phyloP scores from a whole-genome alignment of 148 eudicot genomes.

The Nyssa sinensis region DNA sequence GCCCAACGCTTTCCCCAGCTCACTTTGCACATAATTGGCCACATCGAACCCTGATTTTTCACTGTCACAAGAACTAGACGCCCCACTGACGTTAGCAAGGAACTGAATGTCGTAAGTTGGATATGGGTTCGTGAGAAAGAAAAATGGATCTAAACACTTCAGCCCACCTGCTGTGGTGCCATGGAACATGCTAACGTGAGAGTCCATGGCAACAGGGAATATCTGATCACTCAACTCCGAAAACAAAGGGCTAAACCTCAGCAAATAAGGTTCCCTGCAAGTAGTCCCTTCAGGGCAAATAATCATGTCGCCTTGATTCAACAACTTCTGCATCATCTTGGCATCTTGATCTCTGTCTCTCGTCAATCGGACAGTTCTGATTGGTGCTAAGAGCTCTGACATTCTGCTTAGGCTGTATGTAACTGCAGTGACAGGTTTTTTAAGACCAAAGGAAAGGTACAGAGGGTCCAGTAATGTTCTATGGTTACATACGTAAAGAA shows the following conservation, averaged over 20 bases:
- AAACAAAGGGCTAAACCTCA: constrained; percentile 78
- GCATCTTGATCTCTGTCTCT: constrained; percentile 55
- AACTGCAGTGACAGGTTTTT: constrained; percentile 57
- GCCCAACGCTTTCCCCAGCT: constrained; percentile 56
- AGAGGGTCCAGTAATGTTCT: constrained; percentile 74
- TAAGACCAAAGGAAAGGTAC: constrained; percentile 46
- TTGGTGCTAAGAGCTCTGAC: constrained; percentile 66
- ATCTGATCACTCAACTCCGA: constrained; percentile 59
- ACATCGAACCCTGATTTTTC: constrained; percentile 41
- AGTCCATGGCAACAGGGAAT: constrained; percentile 66
- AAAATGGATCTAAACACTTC: constrained; percentile 68
- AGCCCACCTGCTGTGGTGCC: constrained; percentile 79
- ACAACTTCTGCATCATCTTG: constrained; percentile 46
- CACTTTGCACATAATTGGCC: constrained; percentile 69
- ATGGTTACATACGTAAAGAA: constrained; percentile 72
- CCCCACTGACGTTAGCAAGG: constrained; percentile 38
- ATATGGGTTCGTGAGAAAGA: constrained; percentile 70
- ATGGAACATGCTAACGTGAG: constrained; percentile 64
- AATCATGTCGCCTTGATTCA: constrained; percentile 55
- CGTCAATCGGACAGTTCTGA: constrained; percentile 56
- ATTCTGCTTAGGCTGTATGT: constrained; percentile 73
- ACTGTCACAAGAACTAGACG: constrained; percentile 12
- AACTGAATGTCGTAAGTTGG: constrained; percentile 54
- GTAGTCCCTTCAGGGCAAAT: constrained; percentile 92
- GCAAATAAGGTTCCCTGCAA: constrained; percentile 65